Base-by-base conservation (phyloP, 768 basidiomycete genomes). In the Lactifluus piperatus region DNA sequence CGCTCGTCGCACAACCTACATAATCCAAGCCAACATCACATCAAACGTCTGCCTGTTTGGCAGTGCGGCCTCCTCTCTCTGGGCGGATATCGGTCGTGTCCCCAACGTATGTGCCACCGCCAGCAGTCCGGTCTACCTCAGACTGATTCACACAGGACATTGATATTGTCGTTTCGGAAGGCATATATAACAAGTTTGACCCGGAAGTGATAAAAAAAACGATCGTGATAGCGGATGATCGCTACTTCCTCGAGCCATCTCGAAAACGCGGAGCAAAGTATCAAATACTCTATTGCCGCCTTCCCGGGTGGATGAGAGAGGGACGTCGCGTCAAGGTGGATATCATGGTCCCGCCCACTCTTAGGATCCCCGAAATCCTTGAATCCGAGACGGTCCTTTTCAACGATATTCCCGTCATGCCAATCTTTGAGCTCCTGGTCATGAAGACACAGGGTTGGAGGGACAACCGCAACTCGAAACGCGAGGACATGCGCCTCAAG, bases 391-490 rank as follows among this genome's bases (percentile, higher is more conserved):
- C 32, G 7, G 20, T 9, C 10, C 5, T 26, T 3, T 22, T 58
- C 24, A 6, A 5, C 2, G n/a, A 10, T 1, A 45, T 62, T 16
- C 57, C 57, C 24, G 51, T 59, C 18, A 60, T 62, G 60, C 46
- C 44, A 0, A 27, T 54, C 22, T 62, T 62, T 29, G 44, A 48
- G 22, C 26, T 58, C 13, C 32, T 62, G 29, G 30, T 62, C 27
- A 47, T 58, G 57, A 58, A 62, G 57, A 27, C 32, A 18, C 56
- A 62, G 30, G 51, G 60, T 20, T 54, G 52, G 58, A 22, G 37
- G 53, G 44, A 54, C 24, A 52, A 54, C 5, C 18, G 44, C 52
- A 47, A 0, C 4, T 62, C 60, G 6, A 0, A 1, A 3, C 56
- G 60, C 22, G 0, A 2, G 1, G 60, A 59, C 46, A 41, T 22